Evolutionary conservation across 805 yeast species (phyloP).

Genomic region (Barnettozyma vustinii): DNA sequence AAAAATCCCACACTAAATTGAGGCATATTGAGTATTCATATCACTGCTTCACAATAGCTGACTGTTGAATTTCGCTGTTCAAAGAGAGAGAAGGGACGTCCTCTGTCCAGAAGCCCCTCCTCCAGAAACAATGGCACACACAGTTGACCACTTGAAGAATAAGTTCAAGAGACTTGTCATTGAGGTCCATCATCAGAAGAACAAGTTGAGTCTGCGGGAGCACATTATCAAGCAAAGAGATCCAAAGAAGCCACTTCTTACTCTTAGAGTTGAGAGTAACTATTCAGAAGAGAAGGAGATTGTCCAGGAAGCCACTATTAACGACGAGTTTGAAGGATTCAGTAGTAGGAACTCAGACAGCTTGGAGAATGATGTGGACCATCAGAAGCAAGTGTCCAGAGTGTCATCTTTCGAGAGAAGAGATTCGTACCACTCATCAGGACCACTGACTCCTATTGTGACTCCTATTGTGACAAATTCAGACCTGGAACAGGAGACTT

Average conservation of each 20-base stretch:
- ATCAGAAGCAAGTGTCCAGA: not conserved
- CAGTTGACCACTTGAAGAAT: constrained; percentile 7
- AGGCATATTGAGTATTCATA: not conserved
- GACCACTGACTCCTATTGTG: not conserved
- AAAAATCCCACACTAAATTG: not conserved
- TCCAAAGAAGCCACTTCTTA: constrained; percentile 7
- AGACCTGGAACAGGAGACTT: not conserved
- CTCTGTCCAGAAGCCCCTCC: not conserved
- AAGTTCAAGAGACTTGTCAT: constrained; percentile 10
- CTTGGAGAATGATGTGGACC: not conserved
- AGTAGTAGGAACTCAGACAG: not conserved
- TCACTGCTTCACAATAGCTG: not conserved
- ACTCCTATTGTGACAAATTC: not conserved
- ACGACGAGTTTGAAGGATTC: constrained; percentile 7
- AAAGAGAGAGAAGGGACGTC: not conserved
- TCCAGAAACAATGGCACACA: not conserved
- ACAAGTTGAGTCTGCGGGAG: constrained; percentile 2
- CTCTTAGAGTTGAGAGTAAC: constrained; percentile 4
- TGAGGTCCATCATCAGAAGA: constrained; percentile 12
- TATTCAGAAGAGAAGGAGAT: not conserved
- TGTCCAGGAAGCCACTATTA: not conserved
- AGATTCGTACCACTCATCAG: not conserved
- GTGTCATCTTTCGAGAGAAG: constrained; percentile 4
- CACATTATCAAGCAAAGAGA: constrained; percentile 9
- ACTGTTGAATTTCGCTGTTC: not conserved